Base-by-base conservation (phyloP, 192 early-diverging fungal genomes). In the Backusella liffmaniae region DNA sequence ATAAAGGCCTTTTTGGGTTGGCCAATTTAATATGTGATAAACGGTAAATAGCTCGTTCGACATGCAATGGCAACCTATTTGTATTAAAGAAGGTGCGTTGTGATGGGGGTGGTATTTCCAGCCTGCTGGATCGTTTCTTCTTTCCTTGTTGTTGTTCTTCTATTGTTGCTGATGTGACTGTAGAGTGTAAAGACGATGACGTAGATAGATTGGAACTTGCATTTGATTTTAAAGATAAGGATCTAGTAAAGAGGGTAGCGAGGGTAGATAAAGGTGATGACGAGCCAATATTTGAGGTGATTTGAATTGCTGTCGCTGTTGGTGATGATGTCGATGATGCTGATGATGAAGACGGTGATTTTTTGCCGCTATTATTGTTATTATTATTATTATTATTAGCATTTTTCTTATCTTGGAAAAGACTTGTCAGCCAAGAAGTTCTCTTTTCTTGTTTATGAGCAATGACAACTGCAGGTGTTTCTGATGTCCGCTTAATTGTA, bases 21-120 rank as follows among this genome's bases (percentile, higher is more conserved):
- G 89, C 89, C 35, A 94, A 76, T 77, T 94, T 94, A 18, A 89
- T 86, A 41, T 92, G 90, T 0, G 91, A 91, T 34, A 93, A 69
- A 21, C 93, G 89, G 76, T 93, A 94, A n/a, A 94, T 91, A 1
- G 91, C 91, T 23, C 93, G 88, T 77, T 94, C 93, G 56, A 94
- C 88, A 72, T 91, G 88, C 10, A 94, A 86, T 0, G 91, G 93
- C 66, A 91, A 74, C 1, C 92, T 87, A 21, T 88, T 42, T 16
- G 67, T 46, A 23, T 74, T 74, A 7, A 71, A 71, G 39, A 69
- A 32, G n/a, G 39, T 66, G 59, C 26, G 42, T 49, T 69, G 56
- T 62, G 56, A 62, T 21, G 70, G 70, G n/a, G 70, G 41, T 12
- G 44, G 39, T 5, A 46, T 59, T 8, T 73, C 72, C 72, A 62